Conservation (phyloP, 1,284 basidiomycete species). For the Cyathus olla region DNA sequence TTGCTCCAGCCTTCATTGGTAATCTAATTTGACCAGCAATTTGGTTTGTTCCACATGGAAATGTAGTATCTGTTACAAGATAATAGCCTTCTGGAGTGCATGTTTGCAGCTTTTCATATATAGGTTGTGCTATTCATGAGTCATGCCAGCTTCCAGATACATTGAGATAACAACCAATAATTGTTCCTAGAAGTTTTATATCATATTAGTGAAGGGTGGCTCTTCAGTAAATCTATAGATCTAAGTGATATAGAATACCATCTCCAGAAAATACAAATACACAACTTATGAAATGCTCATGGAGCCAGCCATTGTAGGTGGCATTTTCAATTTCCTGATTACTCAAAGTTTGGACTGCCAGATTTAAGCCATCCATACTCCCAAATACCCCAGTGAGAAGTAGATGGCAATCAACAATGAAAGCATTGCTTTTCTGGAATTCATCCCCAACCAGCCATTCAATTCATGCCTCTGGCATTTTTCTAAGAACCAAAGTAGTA, state of each 20-base stretch:
- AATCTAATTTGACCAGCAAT: conserved; percentile 48
- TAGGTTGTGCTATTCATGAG: conserved; percentile 46
- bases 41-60: conserved; percentile 43
- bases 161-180: conserved; percentile 49
- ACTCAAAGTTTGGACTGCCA: conserved; percentile 33
- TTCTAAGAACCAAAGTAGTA: conserved; percentile 44
- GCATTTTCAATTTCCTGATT: conserved; percentile 58
- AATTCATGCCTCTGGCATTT: conserved; percentile 46
- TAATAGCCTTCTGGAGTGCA: conserved; percentile 51
- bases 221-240: too few species aligned
- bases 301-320: conserved; percentile 61
- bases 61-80: conserved; percentile 56
- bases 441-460: conserved; percentile 42
- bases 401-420: conserved; percentile 48
- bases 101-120: conserved; percentile 47
- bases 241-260: conserved; percentile 34
- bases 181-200: conserved; percentile 27
- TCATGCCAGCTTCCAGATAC: conserved; percentile 63
- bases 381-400: conserved; percentile 53
- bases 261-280: conserved; percentile 41
- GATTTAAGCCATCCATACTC: conserved; percentile 43
- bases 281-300: conserved; percentile 49
- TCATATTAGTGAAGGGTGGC: too few species aligned
- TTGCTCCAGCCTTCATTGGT: conserved; percentile 50
- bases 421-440: conserved; percentile 33